These are phyloP conservation scores for Lupinus albus DNA, from an alignment of 306 rosid species.

Conservation along the genomic window DNA sequence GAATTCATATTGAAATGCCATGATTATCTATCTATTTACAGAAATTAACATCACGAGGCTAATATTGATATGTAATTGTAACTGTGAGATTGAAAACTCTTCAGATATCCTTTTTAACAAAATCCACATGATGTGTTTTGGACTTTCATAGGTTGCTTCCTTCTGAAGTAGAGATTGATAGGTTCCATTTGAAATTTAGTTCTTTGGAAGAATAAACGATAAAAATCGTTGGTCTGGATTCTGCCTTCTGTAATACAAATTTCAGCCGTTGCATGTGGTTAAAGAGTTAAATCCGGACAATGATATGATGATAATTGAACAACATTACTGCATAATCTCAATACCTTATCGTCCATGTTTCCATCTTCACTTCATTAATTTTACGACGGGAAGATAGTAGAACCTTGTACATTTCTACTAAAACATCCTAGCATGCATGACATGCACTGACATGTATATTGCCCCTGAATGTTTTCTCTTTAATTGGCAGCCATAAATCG, in stretches of 20 bases:
- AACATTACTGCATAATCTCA: background rate
- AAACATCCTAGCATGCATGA: constrained; percentile 4
- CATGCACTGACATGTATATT: background rate
- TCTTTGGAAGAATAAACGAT: background rate
- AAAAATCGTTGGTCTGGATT: background rate
- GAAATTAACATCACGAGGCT: constrained; percentile 6
- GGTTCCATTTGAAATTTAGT: background rate
- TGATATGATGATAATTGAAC: too few relatives aligned
- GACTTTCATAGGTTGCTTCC: constrained; percentile 16
- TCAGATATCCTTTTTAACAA: background rate
- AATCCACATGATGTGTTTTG: background rate
- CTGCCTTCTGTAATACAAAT: background rate
- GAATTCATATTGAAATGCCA: constrained; percentile 2
- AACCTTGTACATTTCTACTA: constrained; percentile 12
- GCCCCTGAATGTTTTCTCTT: constrained; percentile 27
- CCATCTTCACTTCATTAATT: constrained; percentile 8
- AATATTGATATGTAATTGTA: background rate
- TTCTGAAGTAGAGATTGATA: constrained; percentile 22
- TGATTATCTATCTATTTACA: background rate
- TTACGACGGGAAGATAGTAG: constrained; percentile 16
- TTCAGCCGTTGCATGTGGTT: too few relatives aligned
- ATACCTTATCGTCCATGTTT: constrained; percentile 4
- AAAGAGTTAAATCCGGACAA: too few relatives aligned
- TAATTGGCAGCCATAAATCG: constrained; percentile 44
- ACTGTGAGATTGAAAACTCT: constrained; percentile 25